phyloP scores from a whole-genome alignment of 129 eudicot species.

The Escallonia rubra region DNA sequence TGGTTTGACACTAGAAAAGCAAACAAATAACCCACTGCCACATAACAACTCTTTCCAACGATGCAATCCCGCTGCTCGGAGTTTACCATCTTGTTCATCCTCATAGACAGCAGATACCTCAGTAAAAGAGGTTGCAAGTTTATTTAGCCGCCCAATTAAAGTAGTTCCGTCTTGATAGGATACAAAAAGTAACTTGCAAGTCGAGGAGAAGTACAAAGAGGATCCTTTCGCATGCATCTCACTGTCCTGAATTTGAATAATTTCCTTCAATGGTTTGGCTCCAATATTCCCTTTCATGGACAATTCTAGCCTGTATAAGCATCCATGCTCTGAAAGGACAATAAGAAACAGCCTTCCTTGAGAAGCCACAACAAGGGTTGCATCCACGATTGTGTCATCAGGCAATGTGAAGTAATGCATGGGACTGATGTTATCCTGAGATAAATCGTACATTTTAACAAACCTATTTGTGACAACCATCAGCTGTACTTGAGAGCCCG shows the following conservation, averaged over 20 bases:
- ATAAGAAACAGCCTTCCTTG: slow-evolving; percentile 68
- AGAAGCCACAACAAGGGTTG: slow-evolving; percentile 78
- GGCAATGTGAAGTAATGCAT: slow-evolving; percentile 80
- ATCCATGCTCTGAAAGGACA: slow-evolving; percentile 80
- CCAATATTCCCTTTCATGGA: slow-evolving; percentile 79
- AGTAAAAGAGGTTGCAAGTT: slow-evolving; percentile 54
- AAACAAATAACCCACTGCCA: slow-evolving; percentile 82
- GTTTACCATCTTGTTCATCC: slow-evolving; percentile 75
- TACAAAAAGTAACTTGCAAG: slow-evolving; percentile 69
- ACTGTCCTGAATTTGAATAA: slow-evolving; percentile 43
- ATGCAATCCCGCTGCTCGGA: slow-evolving; percentile 77
- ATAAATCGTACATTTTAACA: slow-evolving; percentile 87
- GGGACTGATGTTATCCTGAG: slow-evolving; percentile 93
- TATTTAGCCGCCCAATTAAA: slow-evolving; percentile 64
- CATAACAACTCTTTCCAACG: slow-evolving; percentile 83
- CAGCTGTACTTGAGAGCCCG: slow-evolving; percentile 95
- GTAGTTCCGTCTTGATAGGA: slow-evolving; percentile 95
- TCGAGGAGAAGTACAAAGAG: slow-evolving; percentile 75
- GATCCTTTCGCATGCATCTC: slow-evolving; percentile 57
- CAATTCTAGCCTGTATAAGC: slow-evolving; percentile 72
- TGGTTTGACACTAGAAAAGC: slow-evolving; percentile 87
- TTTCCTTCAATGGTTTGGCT: slow-evolving; percentile 62
- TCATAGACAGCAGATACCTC: slow-evolving; percentile 73
- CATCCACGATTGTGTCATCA: slow-evolving; percentile 75
- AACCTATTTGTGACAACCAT: slow-evolving; percentile 94